Percentiles rank a stretch among this genome's conserved stretches.
Conservation (phyloP, 1,284 basidiomycete genomes). For the Ceratobasidium sp. region DNA sequence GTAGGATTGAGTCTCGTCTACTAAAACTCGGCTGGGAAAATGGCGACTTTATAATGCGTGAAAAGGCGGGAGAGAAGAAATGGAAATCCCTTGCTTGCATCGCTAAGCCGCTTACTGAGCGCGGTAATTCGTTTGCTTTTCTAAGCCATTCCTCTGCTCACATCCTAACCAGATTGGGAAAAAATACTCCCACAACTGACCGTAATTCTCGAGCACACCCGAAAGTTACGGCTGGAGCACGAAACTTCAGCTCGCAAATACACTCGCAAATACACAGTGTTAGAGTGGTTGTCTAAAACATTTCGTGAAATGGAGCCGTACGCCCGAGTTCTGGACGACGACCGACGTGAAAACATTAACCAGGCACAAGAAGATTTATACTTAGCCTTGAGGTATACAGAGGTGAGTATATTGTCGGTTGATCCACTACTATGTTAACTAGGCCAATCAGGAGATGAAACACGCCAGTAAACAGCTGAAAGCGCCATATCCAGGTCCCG, state of each 20-base stretch:
- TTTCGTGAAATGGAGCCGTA: background rate
- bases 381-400: too few relatives aligned
- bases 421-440: background rate
- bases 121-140: background rate
- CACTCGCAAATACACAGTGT: background rate
- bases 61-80: background rate
- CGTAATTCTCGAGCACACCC: constrained; percentile 4
- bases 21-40: constrained; percentile 19
- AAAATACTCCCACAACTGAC: constrained; percentile 1
- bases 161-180: constrained; percentile 7
- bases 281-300: background rate
- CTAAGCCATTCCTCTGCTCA: background rate
- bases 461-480: background rate
- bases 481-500: background rate
- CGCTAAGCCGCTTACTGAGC: constrained; percentile 19
- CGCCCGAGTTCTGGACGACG: background rate
- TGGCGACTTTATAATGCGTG: background rate
- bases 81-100: constrained; percentile 10
- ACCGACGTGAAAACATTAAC: background rate
- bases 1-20: constrained; percentile 29
- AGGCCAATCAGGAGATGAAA: background rate
- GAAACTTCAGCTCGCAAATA: background rate
- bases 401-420: background rate
- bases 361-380: background rate
- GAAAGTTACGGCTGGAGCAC: background rate